Base-by-base conservation (phyloP, 2,329 filamentous ascomycete genomes). In the Cercospora sp. region DNA sequence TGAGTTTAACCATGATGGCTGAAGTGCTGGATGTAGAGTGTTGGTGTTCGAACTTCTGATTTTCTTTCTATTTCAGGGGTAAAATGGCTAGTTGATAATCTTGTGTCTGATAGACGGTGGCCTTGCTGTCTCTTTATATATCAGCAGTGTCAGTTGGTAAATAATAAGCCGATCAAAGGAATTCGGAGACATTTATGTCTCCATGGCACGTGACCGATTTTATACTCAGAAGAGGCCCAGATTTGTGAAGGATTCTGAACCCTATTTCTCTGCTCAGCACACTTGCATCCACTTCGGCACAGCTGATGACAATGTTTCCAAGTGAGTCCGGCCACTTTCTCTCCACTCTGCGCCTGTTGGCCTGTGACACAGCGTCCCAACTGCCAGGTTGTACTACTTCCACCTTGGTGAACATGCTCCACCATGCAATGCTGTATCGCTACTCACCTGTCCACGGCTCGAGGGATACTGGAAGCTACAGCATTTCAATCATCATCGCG, bases 131-230 rank as follows among this genome's bases (percentile, higher is more conserved):
- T n/a, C 7, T 55, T 28, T 55, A 28, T 53, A 55, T 26, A 7
- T 30, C 16, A 55, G 49, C 12, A 55, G 5, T 55, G 24, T 28
- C 24, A 55, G 21, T 26, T 16, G 5, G 24, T 24, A 3, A n/a
- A n/a, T 28, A 55, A 28, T 1, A 10, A 26, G 24, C 49, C 21
- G 21, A n/a, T 30, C 2, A 8, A 3, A n/a, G 24, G 49, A 37
- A n/a, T 55, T 55, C 49, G 49, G 49, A 55, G 49, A 55, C 49
- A 55, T 55, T 55, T 28, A 55, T 55, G 49, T 30, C 49, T 55
- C 49, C 24, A 55, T n/a, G 24, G 24, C 49, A 55, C 49, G 49
- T 55, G 24, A 28, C 26, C 49, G 5, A 5, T 28, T n/a, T 28
- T 24, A 24, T 24, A 24, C 24, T 24, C 6, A n/a, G 21, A n/a